Evolutionary conservation across 768 basidiomycete genomes (phyloP).

Genomic region (Glaciozyma martinii): DNA sequence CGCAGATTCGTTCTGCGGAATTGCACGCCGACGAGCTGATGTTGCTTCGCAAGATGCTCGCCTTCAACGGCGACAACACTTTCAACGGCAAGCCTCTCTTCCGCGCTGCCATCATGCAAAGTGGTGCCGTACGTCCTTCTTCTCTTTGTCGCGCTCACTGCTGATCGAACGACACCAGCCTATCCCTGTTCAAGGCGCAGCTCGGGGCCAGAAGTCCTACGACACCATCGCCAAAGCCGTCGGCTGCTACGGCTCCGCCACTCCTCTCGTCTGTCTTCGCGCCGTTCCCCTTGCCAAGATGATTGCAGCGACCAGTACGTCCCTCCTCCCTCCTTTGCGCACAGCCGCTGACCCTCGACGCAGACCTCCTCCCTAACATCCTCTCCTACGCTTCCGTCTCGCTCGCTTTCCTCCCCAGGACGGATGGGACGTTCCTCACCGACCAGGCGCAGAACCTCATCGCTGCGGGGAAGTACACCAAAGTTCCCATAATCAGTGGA

Average conservation of each 20-base stretch:
- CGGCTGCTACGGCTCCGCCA: background rate
- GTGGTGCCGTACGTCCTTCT: background rate
- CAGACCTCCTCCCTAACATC: background rate
- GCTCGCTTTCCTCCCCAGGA: slow-evolving; percentile 12
- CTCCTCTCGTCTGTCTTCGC: slow-evolving; percentile 10
- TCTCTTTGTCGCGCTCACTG: too few species aligned
- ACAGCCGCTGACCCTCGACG: too few species aligned
- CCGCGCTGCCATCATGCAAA: slow-evolving; percentile 24
- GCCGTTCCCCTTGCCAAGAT: slow-evolving; percentile 1
- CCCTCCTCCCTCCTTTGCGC: background rate
- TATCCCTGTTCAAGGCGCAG: slow-evolving; percentile 5
- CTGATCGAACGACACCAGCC: background rate
- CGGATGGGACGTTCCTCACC: slow-evolving; percentile 1
- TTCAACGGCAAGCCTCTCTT: slow-evolving; percentile 4
- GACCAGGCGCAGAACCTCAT: background rate
- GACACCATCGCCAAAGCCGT: slow-evolving; percentile 8
- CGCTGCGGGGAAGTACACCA: slow-evolving; percentile 6
- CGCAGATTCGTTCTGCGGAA: too few species aligned
- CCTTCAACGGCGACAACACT: slow-evolving; percentile 13
- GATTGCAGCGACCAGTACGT: slow-evolving; percentile 11
- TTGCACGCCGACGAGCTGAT: too few species aligned
- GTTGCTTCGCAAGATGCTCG: background rate
- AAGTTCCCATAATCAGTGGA: background rate
- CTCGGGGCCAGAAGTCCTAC: slow-evolving; percentile 2
- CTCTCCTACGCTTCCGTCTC: slow-evolving; percentile 7